These are phyloP conservation scores for Gaertneriomyces sp. DNA, from an alignment of 192 early-diverging fungal genomes.

Conservation along the genomic window DNA sequence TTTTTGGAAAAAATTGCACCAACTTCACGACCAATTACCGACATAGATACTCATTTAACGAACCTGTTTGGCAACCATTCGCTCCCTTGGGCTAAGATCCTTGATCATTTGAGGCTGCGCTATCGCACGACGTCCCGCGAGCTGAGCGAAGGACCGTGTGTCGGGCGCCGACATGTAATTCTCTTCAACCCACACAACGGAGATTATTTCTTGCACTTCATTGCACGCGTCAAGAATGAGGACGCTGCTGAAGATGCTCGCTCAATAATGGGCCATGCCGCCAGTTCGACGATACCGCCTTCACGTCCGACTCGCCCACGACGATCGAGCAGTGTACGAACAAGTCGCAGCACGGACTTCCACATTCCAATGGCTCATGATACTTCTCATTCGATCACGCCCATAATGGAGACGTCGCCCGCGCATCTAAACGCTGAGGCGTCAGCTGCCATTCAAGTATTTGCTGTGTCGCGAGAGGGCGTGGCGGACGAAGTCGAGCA, in stretches of 20 bases:
- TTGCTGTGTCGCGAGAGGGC: conserved; percentile 44
- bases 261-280: not conserved
- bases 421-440: not conserved
- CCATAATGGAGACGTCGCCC: not conserved
- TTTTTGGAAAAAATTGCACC: conserved; percentile 53
- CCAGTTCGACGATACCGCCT: not conserved
- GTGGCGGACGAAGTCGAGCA: conserved; percentile 41
- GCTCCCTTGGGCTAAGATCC: conserved; percentile 37
- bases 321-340: not conserved
- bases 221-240: conserved; percentile 3
- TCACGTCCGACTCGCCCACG: not conserved
- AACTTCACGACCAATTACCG: conserved; percentile 34
- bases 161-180: conserved; percentile 39
- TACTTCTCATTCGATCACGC: not conserved
- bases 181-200: conserved; percentile 45
- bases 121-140: conserved; percentile 14
- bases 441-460: conserved; percentile 24
- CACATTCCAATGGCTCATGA: not conserved
- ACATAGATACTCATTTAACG: conserved; percentile 36
- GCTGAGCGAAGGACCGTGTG: conserved; percentile 16
- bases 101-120: conserved; percentile 30
- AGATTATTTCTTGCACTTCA: conserved; percentile 50
- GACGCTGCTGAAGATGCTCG: not conserved
- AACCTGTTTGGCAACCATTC: conserved; percentile 34
- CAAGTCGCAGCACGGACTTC: not conserved